Conservation (phyloP, 768 basidiomycete species). For the Rhodotorula kratochvilovae region DNA sequence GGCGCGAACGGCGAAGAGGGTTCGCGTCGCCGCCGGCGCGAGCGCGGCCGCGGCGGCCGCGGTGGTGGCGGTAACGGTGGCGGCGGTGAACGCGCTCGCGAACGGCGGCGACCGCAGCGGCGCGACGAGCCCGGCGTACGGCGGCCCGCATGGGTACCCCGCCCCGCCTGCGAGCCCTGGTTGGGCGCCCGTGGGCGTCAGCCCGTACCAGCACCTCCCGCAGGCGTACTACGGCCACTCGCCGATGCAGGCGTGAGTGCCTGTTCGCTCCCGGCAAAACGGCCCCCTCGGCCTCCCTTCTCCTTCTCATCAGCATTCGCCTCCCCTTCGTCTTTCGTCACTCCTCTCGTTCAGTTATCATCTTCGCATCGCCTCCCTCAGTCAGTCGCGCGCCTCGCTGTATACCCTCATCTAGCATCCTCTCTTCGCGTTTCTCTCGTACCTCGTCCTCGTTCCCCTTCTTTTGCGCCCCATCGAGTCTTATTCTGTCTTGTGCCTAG, state of each 20-base stretch:
- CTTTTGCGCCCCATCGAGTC: no score
- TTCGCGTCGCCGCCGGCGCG: conserved; percentile 2
- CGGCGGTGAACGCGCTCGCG: background rate
- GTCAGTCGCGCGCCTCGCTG: background rate
- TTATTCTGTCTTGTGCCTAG: no score
- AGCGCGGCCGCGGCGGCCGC: conserved; percentile 9
- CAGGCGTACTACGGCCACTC: background rate
- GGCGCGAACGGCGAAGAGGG: background rate
- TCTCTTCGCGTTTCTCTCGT: background rate
- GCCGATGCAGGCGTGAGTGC: conserved; percentile 1
- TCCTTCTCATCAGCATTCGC: no score
- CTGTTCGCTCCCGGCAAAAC: no score
- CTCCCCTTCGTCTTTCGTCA: background rate
- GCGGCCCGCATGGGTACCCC: background rate
- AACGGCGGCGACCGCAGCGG: conserved; percentile 1
- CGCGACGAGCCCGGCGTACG: background rate
- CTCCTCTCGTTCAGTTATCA: background rate
- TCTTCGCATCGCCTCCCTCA: background rate
- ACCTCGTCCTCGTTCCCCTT: no score
- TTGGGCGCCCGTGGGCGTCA: background rate
- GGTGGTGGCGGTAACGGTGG: background rate
- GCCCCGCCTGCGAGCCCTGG: background rate
- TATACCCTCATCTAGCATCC: background rate
- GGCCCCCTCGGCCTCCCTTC: no score
- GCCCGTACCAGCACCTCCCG: background rate